Evolutionary conservation across 805 yeast genomes (phyloP).

Genomic region (Lipomyces sp.): DNA sequence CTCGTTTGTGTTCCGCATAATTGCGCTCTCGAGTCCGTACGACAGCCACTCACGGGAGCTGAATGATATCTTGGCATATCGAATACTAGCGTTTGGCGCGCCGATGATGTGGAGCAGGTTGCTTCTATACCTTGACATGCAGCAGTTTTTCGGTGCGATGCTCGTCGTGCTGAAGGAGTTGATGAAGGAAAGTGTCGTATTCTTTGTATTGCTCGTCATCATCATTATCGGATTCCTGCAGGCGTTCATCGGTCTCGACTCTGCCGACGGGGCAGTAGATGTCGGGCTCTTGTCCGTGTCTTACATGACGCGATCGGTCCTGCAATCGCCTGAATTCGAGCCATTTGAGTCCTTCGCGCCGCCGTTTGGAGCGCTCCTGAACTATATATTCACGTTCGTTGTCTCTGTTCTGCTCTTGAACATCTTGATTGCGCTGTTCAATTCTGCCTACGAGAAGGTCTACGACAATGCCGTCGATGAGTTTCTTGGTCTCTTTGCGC

Average conservation of each 20-base stretch:
- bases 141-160: constrained; percentile 82
- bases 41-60: constrained; percentile 6
- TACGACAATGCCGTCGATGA: constrained; percentile 81
- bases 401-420: constrained; percentile 68
- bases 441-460: constrained; percentile 77
- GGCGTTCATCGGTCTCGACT: constrained; percentile 82
- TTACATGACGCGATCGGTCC: constrained; percentile 65
- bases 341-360: constrained; percentile 70
- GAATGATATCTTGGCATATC: constrained; percentile 57
- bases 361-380: constrained; percentile 79
- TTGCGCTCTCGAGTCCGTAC: constrained; percentile 35
- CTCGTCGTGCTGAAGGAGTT: constrained; percentile 77
- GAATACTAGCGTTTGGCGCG: constrained; percentile 73
- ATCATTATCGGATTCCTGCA: constrained; percentile 79
- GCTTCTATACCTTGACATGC: constrained; percentile 71
- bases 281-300: constrained; percentile 62
- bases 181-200: constrained; percentile 83
- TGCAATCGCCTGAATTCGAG: constrained; percentile 70
- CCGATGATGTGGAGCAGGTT: constrained; percentile 85
- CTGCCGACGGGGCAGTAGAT: constrained; percentile 80
- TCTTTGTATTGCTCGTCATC: constrained; percentile 68
- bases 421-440: constrained; percentile 77
- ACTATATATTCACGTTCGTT: constrained; percentile 72
- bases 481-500: constrained; percentile 78
- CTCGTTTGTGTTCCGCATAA: constrained; percentile 55